phyloP scores from a whole-genome alignment of 306 rosid genomes.

The Sophora flavescens region DNA sequence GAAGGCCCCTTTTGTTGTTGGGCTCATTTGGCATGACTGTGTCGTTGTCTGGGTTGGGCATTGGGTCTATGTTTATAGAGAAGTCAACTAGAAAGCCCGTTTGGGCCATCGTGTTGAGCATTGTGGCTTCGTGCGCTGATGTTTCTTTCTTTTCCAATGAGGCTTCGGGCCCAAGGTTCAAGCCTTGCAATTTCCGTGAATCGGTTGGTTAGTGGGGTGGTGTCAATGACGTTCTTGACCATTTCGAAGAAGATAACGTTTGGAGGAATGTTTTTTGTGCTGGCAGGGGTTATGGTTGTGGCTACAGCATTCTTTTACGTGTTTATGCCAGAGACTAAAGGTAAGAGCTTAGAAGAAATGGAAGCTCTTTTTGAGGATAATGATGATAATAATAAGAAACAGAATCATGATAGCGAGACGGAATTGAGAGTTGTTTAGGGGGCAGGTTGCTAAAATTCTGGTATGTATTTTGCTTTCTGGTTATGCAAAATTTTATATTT shows the following conservation, averaged over 20 bases:
- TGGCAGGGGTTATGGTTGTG: slow-evolving; percentile 68
- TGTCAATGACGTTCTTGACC: slow-evolving; percentile 74
- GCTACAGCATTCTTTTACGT: slow-evolving; percentile 58
- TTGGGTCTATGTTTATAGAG: slow-evolving; percentile 63
- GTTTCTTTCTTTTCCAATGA: slow-evolving; percentile 67
- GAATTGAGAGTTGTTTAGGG: slow-evolving; percentile 21
- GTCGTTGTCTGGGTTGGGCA: slow-evolving; percentile 64
- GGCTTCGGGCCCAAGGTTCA: slow-evolving; percentile 80
- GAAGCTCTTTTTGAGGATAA: slow-evolving; percentile 45
- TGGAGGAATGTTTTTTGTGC: slow-evolving; percentile 61
- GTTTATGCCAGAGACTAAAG: slow-evolving; percentile 66
- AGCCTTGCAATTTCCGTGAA: slow-evolving; percentile 81
- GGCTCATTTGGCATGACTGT: slow-evolving; percentile 74
- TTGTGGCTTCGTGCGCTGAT: slow-evolving; percentile 62
- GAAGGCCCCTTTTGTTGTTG: slow-evolving; percentile 72
- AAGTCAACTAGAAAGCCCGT: slow-evolving; percentile 44
- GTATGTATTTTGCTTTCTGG: neutral
- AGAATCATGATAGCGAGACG: neutral
- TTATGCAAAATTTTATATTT: neutral
- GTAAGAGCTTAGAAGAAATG: slow-evolving; percentile 53
- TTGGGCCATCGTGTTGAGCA: slow-evolving; percentile 69
- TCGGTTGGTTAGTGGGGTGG: slow-evolving; percentile 74
- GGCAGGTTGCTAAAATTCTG: neutral
- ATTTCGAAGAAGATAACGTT: slow-evolving; percentile 66
- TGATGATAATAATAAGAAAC: neutral